These are phyloP conservation scores for Colletotrichum tabaci DNA, from an alignment of 2,329 filamentous ascomycete genomes.

Conservation along the genomic window DNA sequence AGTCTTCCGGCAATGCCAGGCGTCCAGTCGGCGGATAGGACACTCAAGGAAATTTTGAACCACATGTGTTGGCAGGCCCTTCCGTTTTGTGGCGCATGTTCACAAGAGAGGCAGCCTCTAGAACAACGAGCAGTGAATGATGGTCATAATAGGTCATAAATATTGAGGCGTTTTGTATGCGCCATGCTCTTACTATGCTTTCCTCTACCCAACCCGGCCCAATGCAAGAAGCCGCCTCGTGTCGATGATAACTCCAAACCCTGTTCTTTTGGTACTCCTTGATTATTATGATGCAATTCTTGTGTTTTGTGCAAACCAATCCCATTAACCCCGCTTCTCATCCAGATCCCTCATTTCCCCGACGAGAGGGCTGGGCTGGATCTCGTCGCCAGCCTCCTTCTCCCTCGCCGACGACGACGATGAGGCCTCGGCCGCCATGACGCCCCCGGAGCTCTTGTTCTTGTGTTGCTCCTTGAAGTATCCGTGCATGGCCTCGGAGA, in stretches of 20 bases:
- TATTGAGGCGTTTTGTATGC: slow-evolving; percentile 21
- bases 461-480: slow-evolving; percentile 61
- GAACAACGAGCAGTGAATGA: not conserved
- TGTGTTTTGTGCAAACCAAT: not conserved
- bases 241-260: slow-evolving; percentile 23
- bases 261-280: slow-evolving; percentile 28
- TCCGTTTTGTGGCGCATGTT: too few species aligned
- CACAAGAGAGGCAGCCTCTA: too few species aligned
- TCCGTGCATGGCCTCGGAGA: slow-evolving; percentile 67
- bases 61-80: too few species aligned
- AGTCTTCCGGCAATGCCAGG: too few species aligned
- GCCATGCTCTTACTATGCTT: slow-evolving; percentile 24
- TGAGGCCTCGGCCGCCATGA: slow-evolving; percentile 20
- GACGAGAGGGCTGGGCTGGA: slow-evolving; percentile 26
- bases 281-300: slow-evolving; percentile 17
- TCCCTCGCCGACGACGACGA: slow-evolving; percentile 32
- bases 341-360: slow-evolving; percentile 20
- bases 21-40: too few species aligned
- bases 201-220: slow-evolving; percentile 20
- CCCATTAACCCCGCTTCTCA: slow-evolving; percentile 34
- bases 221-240: slow-evolving; percentile 20
- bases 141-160: slow-evolving; percentile 22
- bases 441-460: slow-evolving; percentile 34
- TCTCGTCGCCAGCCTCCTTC: slow-evolving; percentile 33
- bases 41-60: too few species aligned